These are phyloP conservation scores for Lasiodiplodia citricola DNA, from an alignment of 2,329 filamentous ascomycete species.

Conservation along the genomic window DNA sequence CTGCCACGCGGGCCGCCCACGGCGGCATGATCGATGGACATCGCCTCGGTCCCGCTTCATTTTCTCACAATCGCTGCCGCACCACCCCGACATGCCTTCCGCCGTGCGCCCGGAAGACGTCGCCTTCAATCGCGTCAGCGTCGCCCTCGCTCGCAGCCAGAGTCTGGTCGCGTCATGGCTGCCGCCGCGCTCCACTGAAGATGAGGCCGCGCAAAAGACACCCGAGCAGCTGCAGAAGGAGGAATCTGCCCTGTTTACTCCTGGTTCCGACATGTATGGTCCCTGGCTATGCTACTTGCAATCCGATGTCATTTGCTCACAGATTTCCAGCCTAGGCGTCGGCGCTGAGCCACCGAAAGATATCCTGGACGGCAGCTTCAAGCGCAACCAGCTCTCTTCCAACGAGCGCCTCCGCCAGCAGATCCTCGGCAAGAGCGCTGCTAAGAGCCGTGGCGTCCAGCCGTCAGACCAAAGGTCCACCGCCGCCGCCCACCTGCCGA, in stretches of 20 bases:
- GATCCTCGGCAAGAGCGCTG: constrained; percentile 50
- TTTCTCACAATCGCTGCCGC: background rate
- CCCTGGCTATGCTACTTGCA: background rate
- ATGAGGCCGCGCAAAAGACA: constrained; percentile 46
- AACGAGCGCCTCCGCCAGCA: constrained; percentile 51
- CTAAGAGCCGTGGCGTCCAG: constrained; percentile 38
- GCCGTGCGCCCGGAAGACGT: constrained; percentile 53
- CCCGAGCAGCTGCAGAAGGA: constrained; percentile 55
- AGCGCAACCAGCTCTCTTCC: constrained; percentile 42
- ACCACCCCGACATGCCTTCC: constrained; percentile 34
- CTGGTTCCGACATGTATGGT: constrained; percentile 60
- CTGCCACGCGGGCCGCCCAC: no score
- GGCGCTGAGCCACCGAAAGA: constrained; percentile 44
- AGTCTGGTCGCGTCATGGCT: constrained; percentile 63
- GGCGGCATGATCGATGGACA: no score
- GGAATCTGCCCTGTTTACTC: constrained; percentile 60
- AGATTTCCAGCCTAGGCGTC: constrained; percentile 43
- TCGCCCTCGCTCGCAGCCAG: constrained; percentile 60
- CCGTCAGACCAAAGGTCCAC: constrained; percentile 36
- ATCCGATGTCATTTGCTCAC: background rate
- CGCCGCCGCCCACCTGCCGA: constrained; percentile 26
- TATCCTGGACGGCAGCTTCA: constrained; percentile 44
- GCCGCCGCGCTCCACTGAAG: constrained; percentile 51
- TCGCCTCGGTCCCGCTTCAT: no score
- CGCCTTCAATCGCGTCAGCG: constrained; percentile 60